Evolutionary conservation across 805 yeast species (phyloP), one percentile per base, ranked within the genome.

Genomic region (Ogataea henricii): DNA sequence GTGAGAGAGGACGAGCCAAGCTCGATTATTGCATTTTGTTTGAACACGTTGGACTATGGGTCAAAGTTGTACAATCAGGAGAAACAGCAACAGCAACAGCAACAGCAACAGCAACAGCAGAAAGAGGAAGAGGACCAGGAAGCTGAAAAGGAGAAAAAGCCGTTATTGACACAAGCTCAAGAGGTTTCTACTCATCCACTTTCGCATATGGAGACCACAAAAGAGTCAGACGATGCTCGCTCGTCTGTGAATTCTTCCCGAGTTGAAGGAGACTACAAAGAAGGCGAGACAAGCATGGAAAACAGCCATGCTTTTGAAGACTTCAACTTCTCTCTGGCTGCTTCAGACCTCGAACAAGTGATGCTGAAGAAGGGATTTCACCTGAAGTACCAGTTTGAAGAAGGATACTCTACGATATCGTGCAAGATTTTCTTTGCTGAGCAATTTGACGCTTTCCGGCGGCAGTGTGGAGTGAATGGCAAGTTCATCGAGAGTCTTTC

Each of bases 1-100:
- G 92, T 94, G 8, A 73, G 99, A 43, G 99, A 94, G 59, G 97
- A 89, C 64, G 99, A 94, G 63, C 99, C 98, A 8, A 86, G 95
- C 58, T 91, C 98, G 0, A 69, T 94, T 50, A 88, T 95, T 53
- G 96, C 98, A 0, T 91, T 94, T 59, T 92, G 98, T 63, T 69
- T 94, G 51, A 87, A 91, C 45, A 82, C 96, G 0, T 77, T 82
- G 3, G 98, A 94, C 65, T 92, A 94, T 61, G 74, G 77, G 42
- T 65, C 69, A 43, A 62, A 58, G 49, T 48, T 57, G 46, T 73
- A 74, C 51, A 58, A 67, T 22, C 74, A 71, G 54, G 63, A 73
- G 36, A 74, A 70, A 18, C 47, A 44, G 40, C 46, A 43, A 41
- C 46, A 38, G n/a, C 41, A 42, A 33, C 44, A 23, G 33, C 38